Evolutionary conservation across 2,329 filamentous ascomycete genomes (phyloP).

Genomic region (Aspergillus sp.): DNA sequence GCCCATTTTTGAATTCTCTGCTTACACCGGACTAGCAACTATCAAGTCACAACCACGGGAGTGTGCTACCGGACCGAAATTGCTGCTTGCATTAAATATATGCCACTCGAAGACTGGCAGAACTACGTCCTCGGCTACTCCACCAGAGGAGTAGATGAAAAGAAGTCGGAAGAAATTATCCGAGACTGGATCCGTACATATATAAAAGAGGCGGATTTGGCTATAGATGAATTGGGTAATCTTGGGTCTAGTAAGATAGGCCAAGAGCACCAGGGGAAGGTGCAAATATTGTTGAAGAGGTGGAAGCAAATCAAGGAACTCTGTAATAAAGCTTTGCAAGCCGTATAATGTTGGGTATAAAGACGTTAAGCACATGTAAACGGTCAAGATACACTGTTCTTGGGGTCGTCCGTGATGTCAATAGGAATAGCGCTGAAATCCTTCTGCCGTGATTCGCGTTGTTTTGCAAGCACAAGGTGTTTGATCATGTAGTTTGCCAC

Average conservation of each 20-base stretch:
- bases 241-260: constrained; percentile 6
- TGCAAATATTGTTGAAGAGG: constrained; percentile 31
- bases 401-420: constrained; percentile 11
- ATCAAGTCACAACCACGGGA: constrained; percentile 38
- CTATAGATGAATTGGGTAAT: constrained; percentile 24
- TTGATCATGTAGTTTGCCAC: constrained; percentile 72
- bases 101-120: constrained; percentile 39
- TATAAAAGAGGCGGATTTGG: constrained; percentile 32
- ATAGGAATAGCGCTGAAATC: constrained; percentile 36
- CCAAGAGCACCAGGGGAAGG: constrained; percentile 21
- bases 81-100: constrained; percentile 41
- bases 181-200: constrained; percentile 37
- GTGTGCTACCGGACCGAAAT: constrained; percentile 46
- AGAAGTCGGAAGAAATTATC: constrained; percentile 34
- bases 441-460: constrained; percentile 42
- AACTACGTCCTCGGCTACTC: constrained; percentile 40
- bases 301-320: constrained; percentile 42
- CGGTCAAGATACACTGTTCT: neutral
- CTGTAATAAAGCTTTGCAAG: constrained; percentile 28
- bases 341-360: constrained; percentile 17
- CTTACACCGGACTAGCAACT: constrained; percentile 33
- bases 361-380: neutral
- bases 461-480: constrained; percentile 71
- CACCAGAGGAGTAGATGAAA: constrained; percentile 29
- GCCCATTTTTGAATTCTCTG: neutral